Conservation (phyloP, 2,329 filamentous ascomycete genomes). For the Microascus cirrosus region DNA sequence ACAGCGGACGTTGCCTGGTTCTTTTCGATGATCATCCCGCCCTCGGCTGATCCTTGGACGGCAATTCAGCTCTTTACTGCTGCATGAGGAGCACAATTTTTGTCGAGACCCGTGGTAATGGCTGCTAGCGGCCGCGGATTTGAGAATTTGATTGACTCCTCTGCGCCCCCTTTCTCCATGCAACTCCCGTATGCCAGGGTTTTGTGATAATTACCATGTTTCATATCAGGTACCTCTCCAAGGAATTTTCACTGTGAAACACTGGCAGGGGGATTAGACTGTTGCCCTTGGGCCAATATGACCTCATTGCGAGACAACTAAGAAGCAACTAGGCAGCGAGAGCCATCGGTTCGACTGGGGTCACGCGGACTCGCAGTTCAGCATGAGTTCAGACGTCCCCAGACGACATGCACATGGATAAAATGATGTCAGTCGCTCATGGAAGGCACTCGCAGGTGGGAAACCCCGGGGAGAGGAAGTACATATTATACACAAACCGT, state of each 20-base stretch:
- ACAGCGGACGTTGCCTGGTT: not conserved
- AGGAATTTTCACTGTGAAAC: not conserved
- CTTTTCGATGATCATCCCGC: not conserved
- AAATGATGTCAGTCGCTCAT: too few relatives aligned
- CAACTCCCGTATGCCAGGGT: not conserved
- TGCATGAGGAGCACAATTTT: not conserved
- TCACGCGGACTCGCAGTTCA: not conserved
- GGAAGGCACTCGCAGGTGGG: too few relatives aligned
- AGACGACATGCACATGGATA: too few relatives aligned
- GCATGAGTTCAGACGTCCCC: not conserved
- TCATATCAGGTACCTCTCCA: not conserved
- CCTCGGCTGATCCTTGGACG: not conserved
- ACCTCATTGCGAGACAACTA: not conserved
- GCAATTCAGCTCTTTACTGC: not conserved
- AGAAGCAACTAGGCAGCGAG: not conserved
- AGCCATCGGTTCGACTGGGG: not conserved
- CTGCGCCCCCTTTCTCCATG: not conserved
- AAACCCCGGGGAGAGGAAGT: too few relatives aligned
- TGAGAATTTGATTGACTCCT: too few relatives aligned
- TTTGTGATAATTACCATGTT: not conserved
- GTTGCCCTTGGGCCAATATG: not conserved
- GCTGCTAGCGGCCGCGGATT: not conserved
- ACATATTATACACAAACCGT: too few relatives aligned
- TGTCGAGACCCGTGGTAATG: not conserved
- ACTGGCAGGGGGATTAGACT: not conserved